Percentiles rank a stretch among this genome's conserved stretches.
Evolutionary conservation across 257 asterid genomes (phyloP).

Genomic region (Ilex asprella): DNA sequence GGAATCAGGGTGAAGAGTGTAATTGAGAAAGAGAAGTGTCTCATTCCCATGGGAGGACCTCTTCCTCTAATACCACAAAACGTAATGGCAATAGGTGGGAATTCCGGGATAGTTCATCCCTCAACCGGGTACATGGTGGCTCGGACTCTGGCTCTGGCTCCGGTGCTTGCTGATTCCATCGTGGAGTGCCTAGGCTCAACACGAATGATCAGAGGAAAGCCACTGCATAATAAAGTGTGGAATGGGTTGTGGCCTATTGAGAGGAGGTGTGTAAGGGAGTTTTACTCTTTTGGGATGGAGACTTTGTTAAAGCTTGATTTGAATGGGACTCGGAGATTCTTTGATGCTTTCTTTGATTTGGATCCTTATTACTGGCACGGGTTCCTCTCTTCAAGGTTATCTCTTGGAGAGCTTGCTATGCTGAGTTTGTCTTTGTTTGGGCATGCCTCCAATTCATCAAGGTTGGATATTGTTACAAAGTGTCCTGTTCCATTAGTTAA

Average conservation of each 20-base stretch:
- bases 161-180: constrained; percentile 48
- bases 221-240: constrained; percentile 48
- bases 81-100: constrained; percentile 80
- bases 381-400: constrained; percentile 61
- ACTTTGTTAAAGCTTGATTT: constrained; percentile 68
- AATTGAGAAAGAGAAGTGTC: constrained; percentile 76
- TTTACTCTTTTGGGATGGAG: constrained; percentile 81
- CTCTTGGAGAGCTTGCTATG: constrained; percentile 55
- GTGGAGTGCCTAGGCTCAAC: constrained; percentile 81
- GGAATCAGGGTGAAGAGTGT: constrained; percentile 60
- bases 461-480: constrained; percentile 59
- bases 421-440: constrained; percentile 56
- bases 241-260: constrained; percentile 74
- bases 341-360: constrained; percentile 80
- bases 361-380: constrained; percentile 77
- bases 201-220: constrained; percentile 67
- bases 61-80: constrained; percentile 73
- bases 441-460: constrained; percentile 51
- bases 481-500: constrained; percentile 62
- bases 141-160: constrained; percentile 51
- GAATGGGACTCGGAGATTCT: constrained; percentile 59
- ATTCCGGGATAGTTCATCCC: constrained; percentile 81
- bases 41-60: constrained; percentile 94
- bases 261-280: constrained; percentile 58
- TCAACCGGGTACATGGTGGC: constrained; percentile 82